Conservation (phyloP, 2,329 filamentous ascomycete genomes). For the Xylariaceae sp. region DNA sequence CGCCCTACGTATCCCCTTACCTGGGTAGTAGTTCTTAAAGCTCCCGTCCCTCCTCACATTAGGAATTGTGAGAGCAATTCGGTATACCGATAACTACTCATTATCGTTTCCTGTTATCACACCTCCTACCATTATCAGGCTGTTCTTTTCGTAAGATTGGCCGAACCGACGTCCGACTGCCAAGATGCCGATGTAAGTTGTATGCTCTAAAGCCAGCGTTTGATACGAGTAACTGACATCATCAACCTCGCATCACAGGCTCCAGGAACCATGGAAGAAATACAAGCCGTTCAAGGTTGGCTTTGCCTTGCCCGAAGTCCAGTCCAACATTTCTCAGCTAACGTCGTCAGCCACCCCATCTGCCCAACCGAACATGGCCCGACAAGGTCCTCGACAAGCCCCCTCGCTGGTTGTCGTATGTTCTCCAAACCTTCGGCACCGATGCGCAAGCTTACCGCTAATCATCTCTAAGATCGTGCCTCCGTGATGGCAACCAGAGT, state of each 20-base stretch:
- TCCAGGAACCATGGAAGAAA: constrained; percentile 9
- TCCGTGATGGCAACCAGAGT: constrained; percentile 93
- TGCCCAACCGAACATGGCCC: constrained; percentile 77
- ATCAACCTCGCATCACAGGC: too few relatives aligned
- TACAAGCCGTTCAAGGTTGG: constrained; percentile 7
- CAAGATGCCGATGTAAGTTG: constrained; percentile 6
- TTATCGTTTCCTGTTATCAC: too few relatives aligned
- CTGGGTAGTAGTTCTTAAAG: too few relatives aligned
- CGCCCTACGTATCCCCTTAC: not conserved
- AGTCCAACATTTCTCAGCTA: not conserved
- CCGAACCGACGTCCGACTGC: not conserved
- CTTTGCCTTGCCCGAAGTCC: not conserved
- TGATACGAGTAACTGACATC: too few relatives aligned
- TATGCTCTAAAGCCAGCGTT: not conserved
- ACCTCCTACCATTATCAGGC: too few relatives aligned
- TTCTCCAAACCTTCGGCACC: not conserved
- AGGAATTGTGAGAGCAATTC: too few relatives aligned
- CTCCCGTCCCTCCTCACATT: not conserved
- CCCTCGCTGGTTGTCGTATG: constrained; percentile 66
- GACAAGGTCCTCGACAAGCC: constrained; percentile 75
- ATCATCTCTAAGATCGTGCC: constrained; percentile 34
- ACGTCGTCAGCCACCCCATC: constrained; percentile 35
- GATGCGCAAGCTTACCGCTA: not conserved
- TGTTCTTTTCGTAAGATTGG: too few relatives aligned
- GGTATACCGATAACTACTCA: too few relatives aligned